Base-by-base conservation (phyloP, 257 asterid species). In the Primulina huaijiensis region DNA sequence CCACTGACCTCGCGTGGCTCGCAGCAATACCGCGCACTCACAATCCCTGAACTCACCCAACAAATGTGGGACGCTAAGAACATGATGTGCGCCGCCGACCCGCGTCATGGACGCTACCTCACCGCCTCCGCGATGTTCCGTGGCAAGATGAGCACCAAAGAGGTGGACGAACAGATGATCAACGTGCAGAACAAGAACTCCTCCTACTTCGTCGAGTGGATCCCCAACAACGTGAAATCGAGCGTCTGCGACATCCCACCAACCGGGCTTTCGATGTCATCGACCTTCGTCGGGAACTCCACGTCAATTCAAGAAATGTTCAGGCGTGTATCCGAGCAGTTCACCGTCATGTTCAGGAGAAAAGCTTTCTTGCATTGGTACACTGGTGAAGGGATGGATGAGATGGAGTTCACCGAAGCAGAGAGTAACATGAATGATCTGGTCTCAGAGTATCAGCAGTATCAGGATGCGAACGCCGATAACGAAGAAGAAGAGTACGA, bases 31-130 rank as follows among this genome's bases (percentile, higher is more conserved):
- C 82, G 89, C 3, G 91, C 95, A 16, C 87, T 85, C 17, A 84
- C 91, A 1, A 82, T 88, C 69, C 95, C 91, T 0, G 92, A 88
- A 67, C 87, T 86, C 62, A 88, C 95, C 2, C 95, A 88, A 60
- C 95, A 88, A 70, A 88, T 85, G 95, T 86, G 95, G 95, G 94
- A 85, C 73, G 79, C 90, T 10, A 87, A 85, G 79, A 85, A 85
- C 89, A 87, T 87, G 93, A 87, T 85, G 93, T 87, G 90, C 50
- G 93, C 90, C 3, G 93, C 90, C 8, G 93, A 87, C 71, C 94
- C 94, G 8, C 89, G 90, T 46, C 94, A 87, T 27, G 94, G 94
- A 5, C 86, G 95, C 1, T 88, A 88, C 80, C 80, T 88, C n/a
- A 88, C 90, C 0, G 92, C 95, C 30, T 88, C 95, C 3, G 95